These are phyloP conservation scores for Pythium dissotocum DNA, from an alignment of 352 stramenopile genomes.

Conservation along the genomic window DNA sequence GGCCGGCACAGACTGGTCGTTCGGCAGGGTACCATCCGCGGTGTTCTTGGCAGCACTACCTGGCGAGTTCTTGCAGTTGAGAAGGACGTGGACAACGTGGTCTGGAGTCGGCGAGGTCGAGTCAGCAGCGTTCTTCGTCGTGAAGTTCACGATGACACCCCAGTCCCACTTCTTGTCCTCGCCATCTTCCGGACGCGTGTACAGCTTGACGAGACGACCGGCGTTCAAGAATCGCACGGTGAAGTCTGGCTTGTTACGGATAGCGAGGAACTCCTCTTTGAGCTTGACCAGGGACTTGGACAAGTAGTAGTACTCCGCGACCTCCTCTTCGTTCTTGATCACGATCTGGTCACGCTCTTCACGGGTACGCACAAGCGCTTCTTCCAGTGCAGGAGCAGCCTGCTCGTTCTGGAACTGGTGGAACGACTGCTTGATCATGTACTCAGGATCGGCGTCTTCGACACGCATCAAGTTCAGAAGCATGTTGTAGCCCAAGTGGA, in stretches of 20 bases:
- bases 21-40: slow-evolving; percentile 29
- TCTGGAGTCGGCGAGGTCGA: slow-evolving; percentile 62
- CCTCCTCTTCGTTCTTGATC: slow-evolving; percentile 89
- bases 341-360: slow-evolving; percentile 87
- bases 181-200: slow-evolving; percentile 51
- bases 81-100: slow-evolving; percentile 76
- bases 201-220: slow-evolving; percentile 90
- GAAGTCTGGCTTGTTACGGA: slow-evolving; percentile 92
- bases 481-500: slow-evolving; percentile 99
- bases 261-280: slow-evolving; percentile 90
- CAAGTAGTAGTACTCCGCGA: slow-evolving; percentile 90
- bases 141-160: slow-evolving; percentile 87
- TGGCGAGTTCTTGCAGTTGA: slow-evolving; percentile 59
- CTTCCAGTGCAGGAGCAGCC: slow-evolving; percentile 71
- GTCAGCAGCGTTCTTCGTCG: slow-evolving; percentile 72
- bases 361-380: slow-evolving; percentile 75
- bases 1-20: slow-evolving; percentile 54
- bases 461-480: slow-evolving; percentile 99
- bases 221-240: slow-evolving; percentile 94
- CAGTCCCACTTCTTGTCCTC: slow-evolving; percentile 74
- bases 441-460: slow-evolving; percentile 96
- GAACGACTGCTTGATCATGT: slow-evolving; percentile 98
- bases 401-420: slow-evolving; percentile 93
- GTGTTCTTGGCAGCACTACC: slow-evolving; percentile 20
- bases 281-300: slow-evolving; percentile 91